These are phyloP conservation scores for Salvia sclarea DNA, from an alignment of 305 asterid species.

Conservation along the genomic window DNA sequence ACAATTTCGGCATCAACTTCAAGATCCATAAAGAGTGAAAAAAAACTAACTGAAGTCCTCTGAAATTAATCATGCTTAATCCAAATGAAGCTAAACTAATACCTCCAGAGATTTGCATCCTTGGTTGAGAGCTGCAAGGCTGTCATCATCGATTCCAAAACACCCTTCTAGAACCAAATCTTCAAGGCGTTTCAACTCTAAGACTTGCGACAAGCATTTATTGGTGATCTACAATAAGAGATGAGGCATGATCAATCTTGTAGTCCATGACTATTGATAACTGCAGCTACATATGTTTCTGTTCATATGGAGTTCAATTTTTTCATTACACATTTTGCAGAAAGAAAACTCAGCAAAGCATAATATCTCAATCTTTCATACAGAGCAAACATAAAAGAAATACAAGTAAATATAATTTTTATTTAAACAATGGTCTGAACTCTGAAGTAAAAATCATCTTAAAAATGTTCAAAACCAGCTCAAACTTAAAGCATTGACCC, in stretches of 20 bases:
- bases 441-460: background rate
- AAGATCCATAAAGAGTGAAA: background rate
- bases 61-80: background rate
- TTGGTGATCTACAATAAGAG: constrained; percentile 56
- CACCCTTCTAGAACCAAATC: constrained; percentile 85
- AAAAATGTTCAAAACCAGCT: background rate
- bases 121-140: constrained; percentile 63
- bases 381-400: background rate
- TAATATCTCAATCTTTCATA: background rate
- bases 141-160: constrained; percentile 72
- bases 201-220: constrained; percentile 61
- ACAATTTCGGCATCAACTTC: background rate
- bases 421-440: background rate
- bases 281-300: background rate
- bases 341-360: background rate
- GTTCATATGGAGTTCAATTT: background rate
- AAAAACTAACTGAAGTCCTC: background rate
- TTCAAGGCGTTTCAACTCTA: constrained; percentile 70
- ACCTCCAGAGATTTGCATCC: constrained; percentile 87
- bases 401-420: background rate
- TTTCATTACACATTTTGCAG: background rate
- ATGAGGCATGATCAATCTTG: constrained; percentile 6
- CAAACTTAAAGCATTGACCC: constrained; percentile 9
- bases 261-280: constrained; percentile 4
- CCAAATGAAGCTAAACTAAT: constrained; percentile 17